Evolutionary conservation across 768 basidiomycete species (phyloP).

Genomic region (Hygrophorus russula): DNA sequence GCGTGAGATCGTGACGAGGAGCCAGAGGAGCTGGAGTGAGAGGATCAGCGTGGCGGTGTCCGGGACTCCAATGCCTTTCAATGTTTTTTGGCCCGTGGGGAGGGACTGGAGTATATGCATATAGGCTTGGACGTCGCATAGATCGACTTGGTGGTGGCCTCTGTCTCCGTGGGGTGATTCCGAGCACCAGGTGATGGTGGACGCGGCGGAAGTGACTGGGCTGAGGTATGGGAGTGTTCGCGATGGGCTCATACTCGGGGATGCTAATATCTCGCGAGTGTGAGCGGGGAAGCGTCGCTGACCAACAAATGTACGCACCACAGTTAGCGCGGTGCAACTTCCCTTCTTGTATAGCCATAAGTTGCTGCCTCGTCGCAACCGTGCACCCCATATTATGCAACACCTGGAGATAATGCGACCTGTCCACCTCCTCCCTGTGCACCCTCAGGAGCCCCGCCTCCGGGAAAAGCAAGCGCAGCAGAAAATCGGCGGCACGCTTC

Average conservation of each 20-base stretch:
- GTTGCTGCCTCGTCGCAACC: background rate
- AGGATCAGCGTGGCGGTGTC: too few species aligned
- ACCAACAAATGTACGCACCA: background rate
- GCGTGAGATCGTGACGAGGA: too few species aligned
- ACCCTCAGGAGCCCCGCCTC: background rate
- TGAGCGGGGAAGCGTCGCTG: background rate
- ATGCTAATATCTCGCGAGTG: too few species aligned
- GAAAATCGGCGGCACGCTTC: background rate
- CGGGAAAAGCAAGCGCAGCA: background rate
- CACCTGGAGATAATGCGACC: background rate
- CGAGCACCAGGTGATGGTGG: too few species aligned
- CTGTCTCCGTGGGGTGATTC: too few species aligned
- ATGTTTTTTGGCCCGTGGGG: background rate
- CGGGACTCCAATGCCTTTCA: too few species aligned
- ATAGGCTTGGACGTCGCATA: too few species aligned
- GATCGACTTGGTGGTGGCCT: too few species aligned
- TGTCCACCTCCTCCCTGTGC: background rate
- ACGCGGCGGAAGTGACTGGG: too few species aligned
- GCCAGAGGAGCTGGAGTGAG: too few species aligned
- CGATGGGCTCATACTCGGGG: background rate
- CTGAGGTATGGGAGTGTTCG: background rate
- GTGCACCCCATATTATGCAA: background rate
- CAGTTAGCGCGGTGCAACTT: background rate
- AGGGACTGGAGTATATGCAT: background rate
- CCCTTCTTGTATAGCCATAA: constrained; percentile 1